Conservation (phyloP, 306 rosid genomes). For the Urtica urens region DNA sequence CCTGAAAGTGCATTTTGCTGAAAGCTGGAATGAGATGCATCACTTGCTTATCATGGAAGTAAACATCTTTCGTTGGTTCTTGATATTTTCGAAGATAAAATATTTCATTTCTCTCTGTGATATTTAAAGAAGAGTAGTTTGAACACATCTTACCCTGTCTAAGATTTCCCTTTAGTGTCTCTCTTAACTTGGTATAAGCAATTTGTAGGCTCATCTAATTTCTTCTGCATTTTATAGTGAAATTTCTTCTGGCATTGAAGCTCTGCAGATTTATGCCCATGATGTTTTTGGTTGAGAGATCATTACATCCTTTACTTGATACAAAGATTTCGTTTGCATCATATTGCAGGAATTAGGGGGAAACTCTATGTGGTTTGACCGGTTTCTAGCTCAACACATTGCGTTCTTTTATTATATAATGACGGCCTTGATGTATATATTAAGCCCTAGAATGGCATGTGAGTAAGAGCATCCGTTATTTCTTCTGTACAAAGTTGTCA, state of each 20-base stretch:
- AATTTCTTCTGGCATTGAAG: neutral
- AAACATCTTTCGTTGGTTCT: slow-evolving; percentile 16
- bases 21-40: slow-evolving; percentile 99
- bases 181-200: neutral
- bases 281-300: neutral
- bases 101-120: too few species aligned
- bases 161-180: neutral
- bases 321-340: slow-evolving; percentile 4
- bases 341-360: slow-evolving; percentile 94
- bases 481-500: neutral
- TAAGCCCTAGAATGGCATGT: slow-evolving; percentile 99
- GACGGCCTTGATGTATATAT: slow-evolving; percentile 62
- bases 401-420: slow-evolving; percentile 68
- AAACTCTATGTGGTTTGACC: slow-evolving; percentile 91
- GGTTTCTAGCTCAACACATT: slow-evolving; percentile 93
- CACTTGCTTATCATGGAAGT: slow-evolving; percentile 99
- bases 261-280: neutral
- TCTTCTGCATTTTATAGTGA: too few species aligned
- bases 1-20: slow-evolving; percentile 96
- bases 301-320: slow-evolving; percentile 5
- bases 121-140: too few species aligned
- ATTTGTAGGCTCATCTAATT: neutral
- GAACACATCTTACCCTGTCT: neutral
- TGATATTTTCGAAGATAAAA: too few species aligned
- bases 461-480: slow-evolving; percentile 29